A percentile compares a stretch with the other conserved stretches of the same genome.
Evolutionary conservation across 495 filamentous ascomycete species (phyloP).

Genomic region (Hyaloscypha bicolor): DNA sequence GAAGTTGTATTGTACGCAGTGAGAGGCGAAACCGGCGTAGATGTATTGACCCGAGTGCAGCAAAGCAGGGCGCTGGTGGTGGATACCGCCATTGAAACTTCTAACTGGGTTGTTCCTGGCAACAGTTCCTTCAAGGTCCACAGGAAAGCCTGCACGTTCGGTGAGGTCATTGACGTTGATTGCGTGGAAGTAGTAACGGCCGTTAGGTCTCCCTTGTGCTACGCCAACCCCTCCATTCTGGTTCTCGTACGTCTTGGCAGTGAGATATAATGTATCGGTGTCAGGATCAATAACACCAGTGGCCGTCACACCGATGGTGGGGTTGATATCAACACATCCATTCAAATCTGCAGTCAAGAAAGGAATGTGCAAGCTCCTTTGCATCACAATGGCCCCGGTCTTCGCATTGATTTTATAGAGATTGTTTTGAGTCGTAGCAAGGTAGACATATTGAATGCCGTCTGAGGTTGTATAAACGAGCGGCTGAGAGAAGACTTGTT

Average conservation of each 20-base stretch:
- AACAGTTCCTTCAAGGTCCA: slow-evolving; percentile 41
- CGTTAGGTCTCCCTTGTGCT: slow-evolving; percentile 25
- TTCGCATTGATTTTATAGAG: slow-evolving; percentile 49
- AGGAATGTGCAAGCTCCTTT: slow-evolving; percentile 45
- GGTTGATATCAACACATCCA: slow-evolving; percentile 51
- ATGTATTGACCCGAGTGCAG: slow-evolving; percentile 37
- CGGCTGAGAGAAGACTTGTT: slow-evolving; percentile 48
- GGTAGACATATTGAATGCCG: slow-evolving; percentile 46
- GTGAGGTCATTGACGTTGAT: slow-evolving; percentile 39
- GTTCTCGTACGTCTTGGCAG: slow-evolving; percentile 36
- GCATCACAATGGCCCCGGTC: slow-evolving; percentile 45
- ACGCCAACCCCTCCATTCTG: slow-evolving; percentile 7
- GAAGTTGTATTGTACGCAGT: slow-evolving; percentile 51
- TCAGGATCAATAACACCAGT: slow-evolving; percentile 53
- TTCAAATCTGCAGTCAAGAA: slow-evolving; percentile 45
- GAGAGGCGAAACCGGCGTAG: slow-evolving; percentile 46
- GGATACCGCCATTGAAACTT: slow-evolving; percentile 46
- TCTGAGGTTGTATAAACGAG: slow-evolving; percentile 49
- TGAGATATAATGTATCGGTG: slow-evolving; percentile 46
- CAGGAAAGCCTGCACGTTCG: slow-evolving; percentile 42
- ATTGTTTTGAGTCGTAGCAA: slow-evolving; percentile 50
- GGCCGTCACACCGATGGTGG: slow-evolving; percentile 48
- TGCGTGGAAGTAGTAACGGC: slow-evolving; percentile 41
- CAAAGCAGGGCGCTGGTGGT: slow-evolving; percentile 45
- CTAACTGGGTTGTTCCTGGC: slow-evolving; percentile 37